phyloP scores from a whole-genome alignment of 129 eudicot genomes.

The Kitagawia praeruptora region DNA sequence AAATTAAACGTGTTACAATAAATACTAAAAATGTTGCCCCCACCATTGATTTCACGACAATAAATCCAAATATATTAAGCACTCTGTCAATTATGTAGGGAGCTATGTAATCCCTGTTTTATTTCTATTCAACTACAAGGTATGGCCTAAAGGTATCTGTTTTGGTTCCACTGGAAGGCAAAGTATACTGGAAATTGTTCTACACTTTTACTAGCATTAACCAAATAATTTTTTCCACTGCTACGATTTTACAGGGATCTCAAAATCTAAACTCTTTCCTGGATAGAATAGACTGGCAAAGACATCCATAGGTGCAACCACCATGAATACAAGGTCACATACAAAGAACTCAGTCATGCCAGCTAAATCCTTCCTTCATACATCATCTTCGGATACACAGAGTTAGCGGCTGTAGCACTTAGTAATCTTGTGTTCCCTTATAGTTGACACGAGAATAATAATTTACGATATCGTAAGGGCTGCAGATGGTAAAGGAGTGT shows the following conservation, averaged over 20 bases:
- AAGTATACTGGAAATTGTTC: background rate
- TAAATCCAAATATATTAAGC: background rate
- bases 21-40: background rate
- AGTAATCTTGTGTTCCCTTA: background rate
- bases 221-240: background rate
- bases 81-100: background rate
- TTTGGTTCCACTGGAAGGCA: background rate
- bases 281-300: background rate
- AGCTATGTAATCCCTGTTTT: background rate
- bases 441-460: background rate
- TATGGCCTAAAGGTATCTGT: background rate
- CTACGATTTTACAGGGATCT: background rate
- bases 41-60: background rate
- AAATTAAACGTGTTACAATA: background rate
- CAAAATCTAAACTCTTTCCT: background rate
- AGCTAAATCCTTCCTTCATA: background rate
- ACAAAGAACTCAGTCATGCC: no score
- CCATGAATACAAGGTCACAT: background rate
- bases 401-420: background rate
- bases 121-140: background rate
- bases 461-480: background rate
- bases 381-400: background rate
- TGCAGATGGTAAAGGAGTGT: background rate
- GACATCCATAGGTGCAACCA: background rate
- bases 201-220: background rate